Conservation (phyloP, 805 yeast species). For the Wickerhamomyces silvicola region DNA sequence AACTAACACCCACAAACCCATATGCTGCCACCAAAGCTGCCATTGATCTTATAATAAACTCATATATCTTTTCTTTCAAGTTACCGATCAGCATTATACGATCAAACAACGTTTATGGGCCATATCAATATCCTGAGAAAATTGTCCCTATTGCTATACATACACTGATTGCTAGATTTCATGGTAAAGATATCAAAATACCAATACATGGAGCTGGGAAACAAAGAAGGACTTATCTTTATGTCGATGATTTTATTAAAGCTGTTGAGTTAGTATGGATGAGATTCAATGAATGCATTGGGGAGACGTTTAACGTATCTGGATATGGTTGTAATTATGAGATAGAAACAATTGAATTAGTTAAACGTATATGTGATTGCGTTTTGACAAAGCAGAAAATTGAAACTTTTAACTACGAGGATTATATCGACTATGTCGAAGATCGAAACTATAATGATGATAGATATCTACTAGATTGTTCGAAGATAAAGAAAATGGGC, state of each 20-base stretch:
- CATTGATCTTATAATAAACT: slow-evolving; percentile 39
- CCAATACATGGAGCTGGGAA: slow-evolving; percentile 44
- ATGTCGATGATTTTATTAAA: slow-evolving; percentile 33
- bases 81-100: slow-evolving; percentile 38
- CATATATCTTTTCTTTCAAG: slow-evolving; percentile 37
- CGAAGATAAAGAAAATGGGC: not conserved
- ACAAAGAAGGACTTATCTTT: slow-evolving; percentile 37
- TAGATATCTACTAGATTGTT: not conserved
- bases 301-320: slow-evolving; percentile 6
- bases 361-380: too few species aligned
- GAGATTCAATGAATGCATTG: slow-evolving; percentile 11
- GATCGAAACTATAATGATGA: slow-evolving; percentile 23
- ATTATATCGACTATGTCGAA: slow-evolving; percentile 19
- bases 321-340: slow-evolving; percentile 10
- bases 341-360: slow-evolving; percentile 18
- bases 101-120: slow-evolving; percentile 49
- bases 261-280: slow-evolving; percentile 31
- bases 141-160: slow-evolving; percentile 30
- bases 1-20: slow-evolving; percentile 47
- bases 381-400: not conserved
- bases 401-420: slow-evolving; percentile 1
- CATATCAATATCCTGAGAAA: slow-evolving; percentile 49
- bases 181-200: slow-evolving; percentile 15
- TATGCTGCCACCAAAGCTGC: slow-evolving; percentile 54
- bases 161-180: slow-evolving; percentile 8